Conservation (phyloP, 441 rosid genomes). For the Aquilaria agallochum region DNA sequence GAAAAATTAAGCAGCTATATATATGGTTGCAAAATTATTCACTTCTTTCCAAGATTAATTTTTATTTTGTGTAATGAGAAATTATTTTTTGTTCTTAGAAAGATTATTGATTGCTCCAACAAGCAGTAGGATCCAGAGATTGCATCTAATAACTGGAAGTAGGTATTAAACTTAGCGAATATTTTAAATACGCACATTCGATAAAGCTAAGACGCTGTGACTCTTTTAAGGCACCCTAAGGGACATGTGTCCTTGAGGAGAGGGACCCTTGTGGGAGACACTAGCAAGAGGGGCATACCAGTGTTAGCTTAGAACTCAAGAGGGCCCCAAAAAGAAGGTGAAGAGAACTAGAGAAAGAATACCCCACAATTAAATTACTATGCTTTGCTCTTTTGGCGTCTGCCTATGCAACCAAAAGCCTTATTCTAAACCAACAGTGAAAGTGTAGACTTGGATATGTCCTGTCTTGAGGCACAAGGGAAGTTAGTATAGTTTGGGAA, state of each 20-base stretch:
- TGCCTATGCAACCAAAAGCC: constrained; percentile 4
- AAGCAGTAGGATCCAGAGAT: too few species aligned
- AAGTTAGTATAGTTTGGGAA: constrained; percentile 12
- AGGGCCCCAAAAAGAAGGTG: constrained; percentile 9
- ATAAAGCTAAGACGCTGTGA: constrained; percentile 18
- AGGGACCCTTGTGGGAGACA: constrained; percentile 19
- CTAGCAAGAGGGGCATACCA: not conserved
- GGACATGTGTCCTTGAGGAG: constrained; percentile 17
- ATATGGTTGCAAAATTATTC: too few species aligned
- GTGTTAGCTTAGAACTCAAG: constrained; percentile 24
- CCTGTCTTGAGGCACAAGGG: constrained; percentile 36
- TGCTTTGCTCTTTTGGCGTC: not conserved
- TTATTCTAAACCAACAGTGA: not conserved
- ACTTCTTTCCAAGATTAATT: too few species aligned
- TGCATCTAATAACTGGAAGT: too few species aligned
- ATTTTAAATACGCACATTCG: too few species aligned
- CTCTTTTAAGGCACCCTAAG: constrained; percentile 37
- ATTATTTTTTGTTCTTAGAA: too few species aligned
- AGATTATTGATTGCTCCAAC: too few species aligned
- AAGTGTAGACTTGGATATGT: not conserved
- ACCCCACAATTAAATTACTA: not conserved
- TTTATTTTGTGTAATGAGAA: too few species aligned
- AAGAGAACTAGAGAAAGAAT: not conserved
- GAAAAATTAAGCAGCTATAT: too few species aligned
- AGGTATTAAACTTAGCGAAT: too few species aligned